Percentiles rank a stretch among this genome's conserved stretches.
Conservation (phyloP, 2,329 filamentous ascomycete genomes). For the Didymella pomorum region DNA sequence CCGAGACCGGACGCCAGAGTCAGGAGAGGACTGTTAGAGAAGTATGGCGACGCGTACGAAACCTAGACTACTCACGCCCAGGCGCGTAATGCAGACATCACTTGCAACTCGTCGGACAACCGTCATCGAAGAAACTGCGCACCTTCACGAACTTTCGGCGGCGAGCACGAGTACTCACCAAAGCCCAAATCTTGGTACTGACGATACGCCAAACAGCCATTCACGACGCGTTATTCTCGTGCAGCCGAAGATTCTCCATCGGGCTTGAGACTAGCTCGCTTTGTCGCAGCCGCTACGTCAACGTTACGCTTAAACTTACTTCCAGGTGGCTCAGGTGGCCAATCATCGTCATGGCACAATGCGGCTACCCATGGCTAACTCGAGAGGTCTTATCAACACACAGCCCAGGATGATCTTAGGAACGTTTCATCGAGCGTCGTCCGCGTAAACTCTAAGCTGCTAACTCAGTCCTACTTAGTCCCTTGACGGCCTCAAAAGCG, state of each 20-base stretch:
- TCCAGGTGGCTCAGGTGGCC: conserved; percentile 24
- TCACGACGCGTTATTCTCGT: background rate
- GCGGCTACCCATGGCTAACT: conserved; percentile 20
- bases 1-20: conserved; percentile 69
- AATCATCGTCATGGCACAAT: conserved; percentile 21
- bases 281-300: conserved; percentile 11
- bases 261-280: conserved; percentile 5
- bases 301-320: conserved; percentile 17
- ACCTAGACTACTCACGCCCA: conserved; percentile 72
- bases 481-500: conserved; percentile 16
- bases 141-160: background rate
- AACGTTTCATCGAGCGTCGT: conserved; percentile 9
- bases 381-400: conserved; percentile 18
- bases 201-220: background rate
- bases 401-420: conserved; percentile 14
- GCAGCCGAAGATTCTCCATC: conserved; percentile 5
- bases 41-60: conserved; percentile 73
- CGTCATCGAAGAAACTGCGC: no score
- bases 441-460: conserved; percentile 21
- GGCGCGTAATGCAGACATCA: conserved; percentile 55
- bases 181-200: background rate
- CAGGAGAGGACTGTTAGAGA: conserved; percentile 76
- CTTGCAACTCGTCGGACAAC: conserved; percentile 43
- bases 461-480: conserved; percentile 3
- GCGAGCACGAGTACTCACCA: background rate